phyloP scores from a whole-genome alignment of 2,329 filamentous ascomycete genomes.

The Exutisphaerella laricina region DNA sequence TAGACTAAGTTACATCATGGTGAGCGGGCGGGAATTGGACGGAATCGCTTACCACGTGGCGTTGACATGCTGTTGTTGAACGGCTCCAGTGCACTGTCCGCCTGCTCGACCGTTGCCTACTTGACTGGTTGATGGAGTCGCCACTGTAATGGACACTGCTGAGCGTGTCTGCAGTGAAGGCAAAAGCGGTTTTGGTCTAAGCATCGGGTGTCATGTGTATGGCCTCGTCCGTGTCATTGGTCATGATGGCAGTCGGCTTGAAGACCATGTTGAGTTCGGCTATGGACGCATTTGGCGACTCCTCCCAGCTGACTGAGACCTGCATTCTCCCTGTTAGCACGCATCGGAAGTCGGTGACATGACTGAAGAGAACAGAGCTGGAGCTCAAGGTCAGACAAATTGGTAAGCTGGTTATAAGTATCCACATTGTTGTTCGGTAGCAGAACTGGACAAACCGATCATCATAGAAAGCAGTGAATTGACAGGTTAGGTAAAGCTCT shows the following conservation, averaged over 20 bases:
- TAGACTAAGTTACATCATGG: conserved; percentile 37
- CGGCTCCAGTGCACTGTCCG: too few species aligned
- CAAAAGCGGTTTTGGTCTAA: conserved; percentile 10
- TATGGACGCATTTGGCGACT: background rate
- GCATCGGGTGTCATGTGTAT: conserved; percentile 9
- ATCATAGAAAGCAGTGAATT: conserved; percentile 29
- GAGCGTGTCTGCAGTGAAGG: conserved; percentile 10
- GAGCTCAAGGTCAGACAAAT: conserved; percentile 38
- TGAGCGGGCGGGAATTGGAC: conserved; percentile 11
- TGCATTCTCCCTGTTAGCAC: too few species aligned
- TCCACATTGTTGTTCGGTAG: conserved; percentile 35
- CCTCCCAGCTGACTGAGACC: background rate
- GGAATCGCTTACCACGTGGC: too few species aligned
- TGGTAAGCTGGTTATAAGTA: conserved; percentile 35
- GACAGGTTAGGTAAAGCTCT: too few species aligned
- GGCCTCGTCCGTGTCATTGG: conserved; percentile 13
- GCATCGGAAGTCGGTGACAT: too few species aligned
- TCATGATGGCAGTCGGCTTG: conserved; percentile 16
- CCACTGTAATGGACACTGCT: too few species aligned
- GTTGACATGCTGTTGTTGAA: too few species aligned
- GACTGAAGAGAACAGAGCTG: too few species aligned
- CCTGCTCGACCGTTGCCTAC: too few species aligned
- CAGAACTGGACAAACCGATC: conserved; percentile 40
- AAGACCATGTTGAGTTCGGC: conserved; percentile 24
- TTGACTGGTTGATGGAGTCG: too few species aligned